Base-by-base conservation (phyloP, 2,329 filamentous ascomycete species). In the Aspergillus arachidicola region DNA sequence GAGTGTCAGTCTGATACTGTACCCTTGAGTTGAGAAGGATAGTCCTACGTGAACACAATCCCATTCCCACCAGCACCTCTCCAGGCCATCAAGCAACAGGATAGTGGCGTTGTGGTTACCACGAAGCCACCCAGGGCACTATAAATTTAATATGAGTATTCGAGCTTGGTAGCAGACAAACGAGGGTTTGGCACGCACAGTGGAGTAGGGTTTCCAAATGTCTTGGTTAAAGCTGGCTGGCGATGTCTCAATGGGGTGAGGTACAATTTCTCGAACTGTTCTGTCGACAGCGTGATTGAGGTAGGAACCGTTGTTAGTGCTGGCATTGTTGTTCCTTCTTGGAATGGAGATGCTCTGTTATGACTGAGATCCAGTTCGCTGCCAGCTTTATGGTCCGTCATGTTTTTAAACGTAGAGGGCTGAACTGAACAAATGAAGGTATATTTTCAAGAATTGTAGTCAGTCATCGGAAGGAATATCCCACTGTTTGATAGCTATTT, bases 221-320 rank as follows among this genome's bases (percentile, higher is more conserved):
- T 72, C 36, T 71, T 73, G 32, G 72, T 69, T 32, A 75, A 67
- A 32, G 71, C 65, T 30, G 73, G 69, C 57, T 74, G 74, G 10
- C 71, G 72, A 30, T 69, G 72, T 57, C 71, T 75, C 69, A 75
- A 73, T 7, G 74, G 74, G 23, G 68, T 73, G n/a, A 76, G 67
- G 58, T 76, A 76, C 38, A 76, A 71, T 67, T 71, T 76, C 66
- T 76, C 74, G 54, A 76, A 76, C 58, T 75, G 73, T 64, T 76
- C 74, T 0, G 74, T 72, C 11, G 72, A 71, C 26, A 76, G 72
- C 4, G 73, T 73, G 26, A 76, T 32, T 0, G 48, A 51, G 9
- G 48, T 51, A 10, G 48, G 48, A n/a, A 32, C 9, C 1, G 48
- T 51, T 12, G 48, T 51, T 30, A 51, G 16, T 32, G 26, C 16